Conservation (phyloP, 2,329 filamentous ascomycete species). For the Clonostachys rhizophaga region DNA sequence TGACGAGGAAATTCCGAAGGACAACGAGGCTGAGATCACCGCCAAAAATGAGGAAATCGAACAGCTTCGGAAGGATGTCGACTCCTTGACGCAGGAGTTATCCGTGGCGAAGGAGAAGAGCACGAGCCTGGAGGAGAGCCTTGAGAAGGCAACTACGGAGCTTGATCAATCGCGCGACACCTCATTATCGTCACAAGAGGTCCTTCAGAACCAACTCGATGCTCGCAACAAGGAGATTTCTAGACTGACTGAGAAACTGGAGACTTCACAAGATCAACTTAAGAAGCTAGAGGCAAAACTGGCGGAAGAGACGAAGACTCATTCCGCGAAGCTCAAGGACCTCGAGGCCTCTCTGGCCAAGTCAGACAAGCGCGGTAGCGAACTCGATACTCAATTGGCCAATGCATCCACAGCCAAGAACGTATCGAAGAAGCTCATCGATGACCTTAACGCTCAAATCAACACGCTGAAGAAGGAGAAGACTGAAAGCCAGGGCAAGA, state of each 20-base stretch:
- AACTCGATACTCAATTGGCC: slow-evolving; percentile 34
- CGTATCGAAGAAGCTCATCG: slow-evolving; percentile 34
- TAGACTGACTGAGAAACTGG: slow-evolving; percentile 42
- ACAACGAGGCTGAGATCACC: slow-evolving; percentile 67
- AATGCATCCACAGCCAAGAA: slow-evolving; percentile 30
- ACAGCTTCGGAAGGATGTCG: slow-evolving; percentile 64
- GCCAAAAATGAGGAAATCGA: slow-evolving; percentile 68
- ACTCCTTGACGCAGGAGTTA: slow-evolving; percentile 65
- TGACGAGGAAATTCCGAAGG: slow-evolving; percentile 75
- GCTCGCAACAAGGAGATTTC: slow-evolving; percentile 42
- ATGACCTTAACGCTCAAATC: slow-evolving; percentile 29
- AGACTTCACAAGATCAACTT: slow-evolving; percentile 36
- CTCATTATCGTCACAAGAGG: slow-evolving; percentile 3
- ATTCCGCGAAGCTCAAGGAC: slow-evolving; percentile 25
- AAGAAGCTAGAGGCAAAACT: slow-evolving; percentile 33
- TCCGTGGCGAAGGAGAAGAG: slow-evolving; percentile 67
- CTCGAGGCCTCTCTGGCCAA: slow-evolving; percentile 26
- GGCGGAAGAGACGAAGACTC: slow-evolving; percentile 20
- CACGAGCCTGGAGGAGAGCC: slow-evolving; percentile 57
- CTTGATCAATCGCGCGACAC: slow-evolving; percentile 43
- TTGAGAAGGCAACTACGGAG: slow-evolving; percentile 65
- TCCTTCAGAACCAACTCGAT: slow-evolving; percentile 42
- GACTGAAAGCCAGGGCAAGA: slow-evolving; percentile 19
- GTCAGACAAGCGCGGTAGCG: slow-evolving; percentile 23
- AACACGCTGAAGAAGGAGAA: slow-evolving; percentile 23